Evolutionary conservation across 2,329 filamentous ascomycete genomes (phyloP).

Genomic region (Daldinia sp.): DNA sequence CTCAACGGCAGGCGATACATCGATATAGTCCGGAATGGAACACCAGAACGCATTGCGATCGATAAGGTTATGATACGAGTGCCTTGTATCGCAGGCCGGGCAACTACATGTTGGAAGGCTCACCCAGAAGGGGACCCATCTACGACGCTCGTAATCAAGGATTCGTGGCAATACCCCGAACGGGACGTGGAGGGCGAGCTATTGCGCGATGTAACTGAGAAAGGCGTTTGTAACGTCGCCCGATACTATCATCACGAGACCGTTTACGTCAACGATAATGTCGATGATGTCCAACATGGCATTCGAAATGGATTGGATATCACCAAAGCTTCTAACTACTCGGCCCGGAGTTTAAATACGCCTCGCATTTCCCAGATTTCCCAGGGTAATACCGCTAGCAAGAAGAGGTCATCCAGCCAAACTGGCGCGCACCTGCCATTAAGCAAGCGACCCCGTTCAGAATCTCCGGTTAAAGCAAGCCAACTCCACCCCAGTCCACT

Average conservation of each 20-base stretch:
- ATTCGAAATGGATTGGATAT: constrained; percentile 14
- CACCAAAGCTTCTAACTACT: constrained; percentile 3
- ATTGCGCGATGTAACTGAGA: constrained; percentile 48
- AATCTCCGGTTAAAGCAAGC: constrained; percentile 10
- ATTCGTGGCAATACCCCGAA: constrained; percentile 54
- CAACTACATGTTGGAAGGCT: constrained; percentile 57
- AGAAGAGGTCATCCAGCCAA: constrained; percentile 19
- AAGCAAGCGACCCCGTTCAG: constrained; percentile 17
- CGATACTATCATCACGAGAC: constrained; percentile 55
- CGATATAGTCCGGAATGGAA: constrained; percentile 49
- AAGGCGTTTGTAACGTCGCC: constrained; percentile 51
- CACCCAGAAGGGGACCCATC: constrained; percentile 48
- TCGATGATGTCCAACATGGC: constrained; percentile 5
- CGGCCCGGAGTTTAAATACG: background rate
- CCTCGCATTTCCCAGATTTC: background rate
- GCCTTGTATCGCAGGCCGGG: constrained; percentile 49
- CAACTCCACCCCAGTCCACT: constrained; percentile 5
- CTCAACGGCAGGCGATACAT: constrained; percentile 48
- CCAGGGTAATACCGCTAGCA: background rate
- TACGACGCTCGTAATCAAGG: constrained; percentile 54
- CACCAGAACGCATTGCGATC: constrained; percentile 52
- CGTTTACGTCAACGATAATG: constrained; percentile 10
- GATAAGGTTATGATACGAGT: constrained; percentile 47
- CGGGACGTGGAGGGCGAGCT: constrained; percentile 53
- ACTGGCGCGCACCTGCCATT: background rate